phyloP scores from a whole-genome alignment of 1,284 basidiomycete species.

The Stygiomarasmius scandens region DNA sequence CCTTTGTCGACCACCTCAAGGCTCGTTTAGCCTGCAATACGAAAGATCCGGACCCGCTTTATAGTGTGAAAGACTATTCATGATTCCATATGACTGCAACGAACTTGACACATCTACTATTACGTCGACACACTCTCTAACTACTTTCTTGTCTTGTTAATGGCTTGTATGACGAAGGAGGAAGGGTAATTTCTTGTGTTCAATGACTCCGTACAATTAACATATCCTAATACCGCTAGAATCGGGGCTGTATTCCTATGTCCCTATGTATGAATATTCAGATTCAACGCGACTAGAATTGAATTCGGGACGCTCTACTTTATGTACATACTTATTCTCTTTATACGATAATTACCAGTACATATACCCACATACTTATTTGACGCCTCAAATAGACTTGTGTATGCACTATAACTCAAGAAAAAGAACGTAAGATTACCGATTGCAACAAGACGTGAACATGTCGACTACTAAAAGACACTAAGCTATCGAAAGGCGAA shows the following conservation, averaged over 20 bases:
- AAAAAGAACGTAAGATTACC: too few species aligned
- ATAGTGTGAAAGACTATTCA: not conserved
- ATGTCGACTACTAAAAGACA: conserved; percentile 1
- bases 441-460: not conserved
- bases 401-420: not conserved
- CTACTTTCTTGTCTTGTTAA: conserved; percentile 1
- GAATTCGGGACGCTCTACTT: too few species aligned
- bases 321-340: not conserved
- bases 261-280: too few species aligned
- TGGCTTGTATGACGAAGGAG: not conserved
- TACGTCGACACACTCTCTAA: not conserved
- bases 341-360: not conserved
- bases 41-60: conserved; percentile 40
- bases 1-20: conserved; percentile 59
- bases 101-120: not conserved
- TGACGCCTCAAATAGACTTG: not conserved
- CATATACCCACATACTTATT: not conserved
- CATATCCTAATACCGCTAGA: not conserved
- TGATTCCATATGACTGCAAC: not conserved
- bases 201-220: not conserved
- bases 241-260: not conserved
- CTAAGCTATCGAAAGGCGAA: conserved; percentile 40
- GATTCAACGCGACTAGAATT: too few species aligned
- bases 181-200: not conserved
- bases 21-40: conserved; percentile 56